These are phyloP conservation scores for Xanthoconium purpureum DNA, from an alignment of 768 basidiomycete genomes.

Conservation along the genomic window DNA sequence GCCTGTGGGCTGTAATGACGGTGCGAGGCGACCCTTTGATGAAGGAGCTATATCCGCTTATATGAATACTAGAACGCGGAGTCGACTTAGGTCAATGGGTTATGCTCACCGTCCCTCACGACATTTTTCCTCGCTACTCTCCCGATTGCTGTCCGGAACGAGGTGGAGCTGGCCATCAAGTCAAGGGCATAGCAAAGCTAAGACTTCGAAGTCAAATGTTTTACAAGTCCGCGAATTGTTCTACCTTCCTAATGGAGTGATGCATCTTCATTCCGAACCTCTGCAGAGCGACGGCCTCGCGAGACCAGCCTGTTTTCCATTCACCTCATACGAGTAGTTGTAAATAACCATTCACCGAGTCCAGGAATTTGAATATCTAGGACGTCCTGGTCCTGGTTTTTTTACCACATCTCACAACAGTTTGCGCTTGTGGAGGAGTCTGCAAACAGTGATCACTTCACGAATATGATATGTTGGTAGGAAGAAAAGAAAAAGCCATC, in stretches of 20 bases:
- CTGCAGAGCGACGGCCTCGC: neutral
- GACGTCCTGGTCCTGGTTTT: neutral
- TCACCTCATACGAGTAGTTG: neutral
- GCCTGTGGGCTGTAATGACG: constrained; percentile 27
- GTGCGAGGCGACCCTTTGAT: constrained; percentile 27
- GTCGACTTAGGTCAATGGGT: neutral
- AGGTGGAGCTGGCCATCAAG: constrained; percentile 2
- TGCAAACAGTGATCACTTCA: too few species aligned
- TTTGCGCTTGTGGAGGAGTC: neutral
- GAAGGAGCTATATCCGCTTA: constrained; percentile 15
- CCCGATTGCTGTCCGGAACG: constrained; percentile 6
- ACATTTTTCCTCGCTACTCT: constrained; percentile 14
- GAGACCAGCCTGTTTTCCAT: neutral
- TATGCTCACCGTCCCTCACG: constrained; percentile 13
- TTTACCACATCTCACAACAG: neutral
- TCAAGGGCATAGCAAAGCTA: neutral
- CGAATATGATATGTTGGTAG: neutral
- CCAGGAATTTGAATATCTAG: neutral
- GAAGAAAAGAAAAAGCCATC: neutral
- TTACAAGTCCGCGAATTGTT: constrained; percentile 11
- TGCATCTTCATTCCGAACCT: neutral
- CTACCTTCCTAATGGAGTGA: constrained; percentile 11
- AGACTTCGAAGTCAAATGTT: neutral
- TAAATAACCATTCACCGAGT: neutral
- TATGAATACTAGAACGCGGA: neutral